Evolutionary conservation across 768 basidiomycete genomes (phyloP), one percentile per base, ranked within the genome.

Genomic region (Nidula microcarpa): DNA sequence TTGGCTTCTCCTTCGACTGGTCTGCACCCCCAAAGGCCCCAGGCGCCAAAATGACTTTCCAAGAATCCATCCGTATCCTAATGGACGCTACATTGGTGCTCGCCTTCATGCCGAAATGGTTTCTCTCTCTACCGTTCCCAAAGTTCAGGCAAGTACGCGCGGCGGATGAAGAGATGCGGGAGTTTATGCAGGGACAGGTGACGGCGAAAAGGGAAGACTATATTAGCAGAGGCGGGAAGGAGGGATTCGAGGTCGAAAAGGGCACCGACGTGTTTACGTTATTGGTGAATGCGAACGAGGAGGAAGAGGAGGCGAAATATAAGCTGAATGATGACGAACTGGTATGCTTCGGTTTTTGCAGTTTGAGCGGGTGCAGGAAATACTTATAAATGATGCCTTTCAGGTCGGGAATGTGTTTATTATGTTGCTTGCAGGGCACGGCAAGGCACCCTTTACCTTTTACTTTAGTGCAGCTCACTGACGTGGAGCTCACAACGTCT

Each of bases 1-100:
- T 57, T 34, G 56, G 53, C 5, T 43, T 57, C 11, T 13, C 39
- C 5, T 57, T 54, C 34, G 33, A 37, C 14, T 57, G 56, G 56
- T 11, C 35, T 14, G 35, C 39, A 6, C 23, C 33, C 7, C 36
- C 45, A 14, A 30, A 36, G 34, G 49, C 23, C 10, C 6, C 11
- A 0, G 50, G 47, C 41, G 56, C 49, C 8, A 51, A 18, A 5
- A 51, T 49, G 53, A 46, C 56, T 13, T 13, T 57, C 10, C 53
- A 51, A 37, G 35, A 54, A 16, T 58, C 61, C 6, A 44, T 68
- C 23, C 23, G 23, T 30, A 30, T 30, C 23, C 23, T 30, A 4
- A 30, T 30, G 23, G 32, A 53, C 55, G 11, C 11, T 3, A 41
- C 16, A 13, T 13, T 17, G 11, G 13, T 11, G 39, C 13, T 13